Evolutionary conservation across 2,329 filamentous ascomycete genomes (phyloP), one percentile per base, ranked within the genome.

Genomic region (Pseudocercospora vitis): DNA sequence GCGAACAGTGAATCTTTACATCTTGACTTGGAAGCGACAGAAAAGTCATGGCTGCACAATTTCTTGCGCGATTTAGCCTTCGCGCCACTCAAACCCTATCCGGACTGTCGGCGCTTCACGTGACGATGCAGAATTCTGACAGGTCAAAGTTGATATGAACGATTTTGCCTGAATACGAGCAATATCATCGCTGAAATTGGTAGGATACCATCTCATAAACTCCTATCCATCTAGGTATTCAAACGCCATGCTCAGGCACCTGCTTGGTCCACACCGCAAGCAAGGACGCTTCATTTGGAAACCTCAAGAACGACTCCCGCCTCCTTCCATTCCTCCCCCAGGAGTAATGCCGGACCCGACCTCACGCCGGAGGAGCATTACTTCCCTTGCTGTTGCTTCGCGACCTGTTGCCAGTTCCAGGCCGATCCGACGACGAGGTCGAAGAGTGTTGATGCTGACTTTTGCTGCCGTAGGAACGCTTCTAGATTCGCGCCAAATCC

Each of bases 381-480:
- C 54, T 52, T n/a, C 50, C 52, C 47, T 50, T 50, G 31, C 57
- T 59, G 40, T 60, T 56, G 49, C 57, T 58, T 48, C 57, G 58
- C 42, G 57, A 59, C 54, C 57, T 60, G 47, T 53, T 46, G 45
- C 58, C 50, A 39, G 51, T 47, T 12, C 45, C 26, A 35, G 51
- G 46, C 28, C 31, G 45, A 31, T 50, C 46, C 23, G 53, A 48
- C 21, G 55, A 47, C 16, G 51, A 31, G 39, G 50, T 46, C 53
- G 51, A 52, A 31, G 42, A 50, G 39, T 37, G 40, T 21, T 54
- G 55, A 50, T 55, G 53, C 28, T 52, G 57, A 54, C 46, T 62
- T 58, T 55, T 60, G 57, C 57, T 60, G 56, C 57, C 49, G 53
- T 58, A 58, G 32, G 46, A 52, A 48, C 57, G 60, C 60, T 60